Evolutionary conservation across 805 yeast species (phyloP).

Genomic region (Saccharomycopsis vini): DNA sequence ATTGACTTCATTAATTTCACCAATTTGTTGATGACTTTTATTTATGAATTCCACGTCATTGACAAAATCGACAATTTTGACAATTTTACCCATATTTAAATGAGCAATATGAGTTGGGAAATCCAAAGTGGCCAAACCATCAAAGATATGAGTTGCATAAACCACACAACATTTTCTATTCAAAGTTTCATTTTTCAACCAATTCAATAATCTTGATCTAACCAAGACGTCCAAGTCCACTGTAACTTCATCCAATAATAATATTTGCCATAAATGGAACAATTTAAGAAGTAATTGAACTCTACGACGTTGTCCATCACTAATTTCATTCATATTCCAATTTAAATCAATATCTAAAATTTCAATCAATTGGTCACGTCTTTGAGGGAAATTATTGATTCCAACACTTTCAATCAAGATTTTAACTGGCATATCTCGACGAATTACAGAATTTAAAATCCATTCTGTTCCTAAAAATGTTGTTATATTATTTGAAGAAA

Average conservation of each 20-base stretch:
- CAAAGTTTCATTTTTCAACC: slow-evolving; percentile 65
- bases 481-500: slow-evolving; percentile 38
- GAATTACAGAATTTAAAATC: slow-evolving; percentile 86
- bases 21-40: not conserved
- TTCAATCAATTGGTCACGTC: slow-evolving; percentile 68
- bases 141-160: slow-evolving; percentile 95
- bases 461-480: slow-evolving; percentile 95
- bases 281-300: slow-evolving; percentile 94
- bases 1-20: not conserved
- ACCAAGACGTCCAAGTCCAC: slow-evolving; percentile 94
- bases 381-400: slow-evolving; percentile 59
- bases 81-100: slow-evolving; percentile 55
- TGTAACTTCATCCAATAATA: slow-evolving; percentile 92
- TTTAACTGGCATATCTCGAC: slow-evolving; percentile 84
- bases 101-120: slow-evolving; percentile 89
- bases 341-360: slow-evolving; percentile 76
- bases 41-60: slow-evolving; percentile 27
- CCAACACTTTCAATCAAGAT: slow-evolving; percentile 76
- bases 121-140: slow-evolving; percentile 59
- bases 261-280: slow-evolving; percentile 78
- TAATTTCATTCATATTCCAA: slow-evolving; percentile 88
- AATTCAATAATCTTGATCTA: slow-evolving; percentile 61
- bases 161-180: slow-evolving; percentile 66
- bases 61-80: slow-evolving; percentile 28
- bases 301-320: slow-evolving; percentile 92